A percentile compares a stretch with the other conserved stretches of the same genome.
Evolutionary conservation across 805 yeast species (phyloP).

Genomic region (Starmerella floricola): DNA sequence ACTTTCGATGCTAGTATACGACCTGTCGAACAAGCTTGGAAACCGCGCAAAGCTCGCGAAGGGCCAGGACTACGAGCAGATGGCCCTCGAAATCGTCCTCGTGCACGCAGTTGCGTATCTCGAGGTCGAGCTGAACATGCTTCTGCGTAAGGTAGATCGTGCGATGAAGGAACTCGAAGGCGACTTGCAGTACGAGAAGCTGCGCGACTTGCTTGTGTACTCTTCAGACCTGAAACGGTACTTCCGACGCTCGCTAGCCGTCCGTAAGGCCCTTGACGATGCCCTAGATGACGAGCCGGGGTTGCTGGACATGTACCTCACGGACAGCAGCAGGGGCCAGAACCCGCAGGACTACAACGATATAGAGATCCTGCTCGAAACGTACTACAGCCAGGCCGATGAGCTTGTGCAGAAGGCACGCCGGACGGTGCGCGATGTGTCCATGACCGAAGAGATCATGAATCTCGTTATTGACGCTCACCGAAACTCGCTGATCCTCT

Average conservation of each 20-base stretch:
- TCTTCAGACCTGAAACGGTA: constrained; percentile 61
- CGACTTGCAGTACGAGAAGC: constrained; percentile 61
- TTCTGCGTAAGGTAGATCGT: constrained; percentile 45
- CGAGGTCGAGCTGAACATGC: constrained; percentile 60
- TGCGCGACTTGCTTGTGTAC: constrained; percentile 59
- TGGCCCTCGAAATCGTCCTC: constrained; percentile 70
- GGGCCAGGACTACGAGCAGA: constrained; percentile 60
- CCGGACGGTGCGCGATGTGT: constrained; percentile 67
- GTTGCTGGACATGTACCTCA: constrained; percentile 63
- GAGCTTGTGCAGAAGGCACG: constrained; percentile 88
- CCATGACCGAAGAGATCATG: constrained; percentile 84
- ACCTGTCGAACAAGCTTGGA: constrained; percentile 61
- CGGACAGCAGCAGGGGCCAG: constrained; percentile 31
- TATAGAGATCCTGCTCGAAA: constrained; percentile 74
- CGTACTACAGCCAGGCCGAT: constrained; percentile 83
- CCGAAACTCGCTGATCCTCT: constrained; percentile 78
- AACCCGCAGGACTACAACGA: constrained; percentile 35
- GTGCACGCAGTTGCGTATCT: constrained; percentile 68
- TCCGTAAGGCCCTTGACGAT: constrained; percentile 73
- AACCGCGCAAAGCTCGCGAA: constrained; percentile 19
- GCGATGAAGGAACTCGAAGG: constrained; percentile 63
- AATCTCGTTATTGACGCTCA: constrained; percentile 85
- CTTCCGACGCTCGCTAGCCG: constrained; percentile 61
- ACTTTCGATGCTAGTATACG: constrained; percentile 71
- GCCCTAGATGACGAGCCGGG: constrained; percentile 79